Base-by-base conservation (phyloP, 1,284 basidiomycete genomes). In the Heterobasidion annosum region DNA sequence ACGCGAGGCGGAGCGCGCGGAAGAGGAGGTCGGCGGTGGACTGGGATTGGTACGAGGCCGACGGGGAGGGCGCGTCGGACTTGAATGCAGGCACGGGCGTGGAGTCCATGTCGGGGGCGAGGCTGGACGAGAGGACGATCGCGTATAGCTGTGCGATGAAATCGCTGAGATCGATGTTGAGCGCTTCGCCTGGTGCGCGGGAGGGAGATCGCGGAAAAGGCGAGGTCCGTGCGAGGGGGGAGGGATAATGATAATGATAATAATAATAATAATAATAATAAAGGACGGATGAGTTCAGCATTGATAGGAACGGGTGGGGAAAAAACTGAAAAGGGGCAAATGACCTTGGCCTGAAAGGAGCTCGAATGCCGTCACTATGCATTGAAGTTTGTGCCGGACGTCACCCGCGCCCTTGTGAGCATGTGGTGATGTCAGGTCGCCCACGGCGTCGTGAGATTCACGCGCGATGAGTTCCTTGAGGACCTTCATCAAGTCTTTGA, bases 281-380 rank as follows among this genome's bases (percentile, higher is more conserved):
- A 32, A 43, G 3, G 40, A 43, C 16, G 16, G 13, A 7, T 13
- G 45, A 3, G 7, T 47, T 19, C 10, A 34, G 45, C 49, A 43
- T 37, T 15, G 44, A 16, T 18, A 48, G 49, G 16, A 46, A 46
- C 48, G 46, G 37, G 37, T 40, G 51, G 8, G 50, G 34, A 45
- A 50, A 37, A 18, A 48, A 47, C 52, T 46, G 53, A 47, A 35
- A 6, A 32, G 54, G 48, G 33, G 18, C 32, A 43, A 55, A 34
- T 51, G 47, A 83, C 94, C 95, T 82, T 99, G 97, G 10, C 96
- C 97, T 15, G 89, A 88, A 46, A 99, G 81, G 51, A 99, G 82
- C 66, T 99, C 95, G 63, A 98, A 97, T 4, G 95, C 96, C 35
- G 97, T 97, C 56, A 91, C 85, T 62, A 99, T 92, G 64, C 93